Base-by-base conservation (phyloP, 345 rosid species). In the Rhizophora apiculata region DNA sequence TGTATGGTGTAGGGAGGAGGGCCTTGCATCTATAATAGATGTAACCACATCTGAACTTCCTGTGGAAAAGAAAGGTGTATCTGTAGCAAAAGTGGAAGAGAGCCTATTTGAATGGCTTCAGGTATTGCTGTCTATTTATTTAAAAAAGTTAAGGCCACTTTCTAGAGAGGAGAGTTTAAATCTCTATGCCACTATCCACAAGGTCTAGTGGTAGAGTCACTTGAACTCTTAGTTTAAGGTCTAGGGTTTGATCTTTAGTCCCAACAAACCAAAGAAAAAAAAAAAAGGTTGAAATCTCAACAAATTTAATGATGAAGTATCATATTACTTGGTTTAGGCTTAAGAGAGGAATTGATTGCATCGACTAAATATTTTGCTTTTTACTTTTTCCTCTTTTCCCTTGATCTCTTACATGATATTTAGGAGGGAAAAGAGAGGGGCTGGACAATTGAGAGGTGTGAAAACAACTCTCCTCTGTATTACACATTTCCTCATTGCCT, bases 1-100 rank as follows among this genome's bases (percentile, higher is more conserved):
- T 76, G 99, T 96, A 63, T 96, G 99, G 99, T 84, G 86, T 58
- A 89, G 99, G 80, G 98, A 96, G 84, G 99, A 96, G 72, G 88
- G 87, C 70, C 86, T 96, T 68, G 98, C 98, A 32, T 96, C 99
- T 75, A 75, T 96, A 69, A 73, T 87, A 75, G 97, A 88, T 76
- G 97, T 87, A 21, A 86, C 94, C 60, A 85, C 87, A 16, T 87
- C 98, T 57, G 98, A 95, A 76, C 91, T 91, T 74, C 98, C 96
- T 64, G 85, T 94, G 78, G 89, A 78, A 65, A 94, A 79, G 86
- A 76, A 87, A 73, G 98, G 96, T 71, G 97, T 91, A 30, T 89
- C 95, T 46, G 99, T 95, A 29, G 89, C 96, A 62, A 84, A 90
- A 84, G 98, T 90, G 80, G 98, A 95, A 81, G 89, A 92, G 60